Evolutionary conservation across 371 early-diverging fungal species (phyloP).

Genomic region (Syncephalis plumigaleata): DNA sequence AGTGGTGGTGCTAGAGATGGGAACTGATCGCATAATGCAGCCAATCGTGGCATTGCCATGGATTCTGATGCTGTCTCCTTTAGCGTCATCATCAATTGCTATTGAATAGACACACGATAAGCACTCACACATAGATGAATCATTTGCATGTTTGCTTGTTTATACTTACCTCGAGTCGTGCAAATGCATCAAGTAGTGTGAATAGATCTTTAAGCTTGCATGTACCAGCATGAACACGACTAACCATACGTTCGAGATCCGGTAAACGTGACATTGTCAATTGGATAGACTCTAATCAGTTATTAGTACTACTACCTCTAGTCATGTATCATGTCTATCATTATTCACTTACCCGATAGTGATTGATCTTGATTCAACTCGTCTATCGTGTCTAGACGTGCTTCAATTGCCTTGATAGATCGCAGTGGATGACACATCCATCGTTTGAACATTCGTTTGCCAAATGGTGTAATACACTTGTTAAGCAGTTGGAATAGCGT

Average conservation of each 20-base stretch:
- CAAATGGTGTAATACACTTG: constrained; percentile 77
- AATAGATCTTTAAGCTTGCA: constrained; percentile 66
- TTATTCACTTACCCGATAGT: constrained; percentile 25
- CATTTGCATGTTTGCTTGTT: too few species aligned
- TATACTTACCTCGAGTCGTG: constrained; percentile 27
- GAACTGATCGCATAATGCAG: constrained; percentile 18
- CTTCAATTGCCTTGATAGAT: constrained; percentile 51
- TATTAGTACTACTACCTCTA: too few species aligned
- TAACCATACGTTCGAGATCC: constrained; percentile 86
- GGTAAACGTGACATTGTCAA: constrained; percentile 25
- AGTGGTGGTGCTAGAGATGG: constrained; percentile 33
- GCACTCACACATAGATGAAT: too few species aligned
- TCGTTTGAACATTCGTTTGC: constrained; percentile 64
- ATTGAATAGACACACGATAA: too few species aligned
- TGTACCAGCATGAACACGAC: constrained; percentile 74
- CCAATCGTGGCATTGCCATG: constrained; percentile 9
- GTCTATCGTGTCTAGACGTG: constrained; percentile 76
- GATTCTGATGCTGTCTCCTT: too few species aligned
- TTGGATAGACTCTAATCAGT: too few species aligned
- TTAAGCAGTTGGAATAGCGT: constrained; percentile 79
- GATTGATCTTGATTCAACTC: constrained; percentile 39
- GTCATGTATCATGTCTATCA: constrained; percentile 4
- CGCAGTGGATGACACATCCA: constrained; percentile 94
- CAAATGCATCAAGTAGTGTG: constrained; percentile 36
- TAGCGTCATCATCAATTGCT: background rate